Percentiles rank a stretch among this genome's conserved stretches.
These are phyloP conservation scores for Ascochyta rabiei DNA, from an alignment of 2,329 filamentous ascomycete species.

Conservation along the genomic window DNA sequence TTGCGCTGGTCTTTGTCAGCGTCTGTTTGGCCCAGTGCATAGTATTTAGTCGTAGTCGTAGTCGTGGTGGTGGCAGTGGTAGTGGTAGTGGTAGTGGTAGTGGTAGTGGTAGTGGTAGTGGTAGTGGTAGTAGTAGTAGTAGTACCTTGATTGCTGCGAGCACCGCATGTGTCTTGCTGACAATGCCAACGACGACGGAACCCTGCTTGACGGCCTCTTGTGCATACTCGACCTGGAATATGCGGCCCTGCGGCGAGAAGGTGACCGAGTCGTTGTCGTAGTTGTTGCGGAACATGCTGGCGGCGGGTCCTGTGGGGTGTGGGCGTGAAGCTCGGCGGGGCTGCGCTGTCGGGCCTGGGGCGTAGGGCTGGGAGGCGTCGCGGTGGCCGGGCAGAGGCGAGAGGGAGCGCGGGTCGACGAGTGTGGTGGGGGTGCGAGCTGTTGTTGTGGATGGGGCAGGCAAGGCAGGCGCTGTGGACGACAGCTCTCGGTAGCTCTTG, in stretches of 20 bases:
- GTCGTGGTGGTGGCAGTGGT: too few species aligned
- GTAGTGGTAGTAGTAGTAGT: too few species aligned
- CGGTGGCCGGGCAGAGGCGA: not conserved
- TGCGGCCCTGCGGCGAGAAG: slow-evolving; percentile 98
- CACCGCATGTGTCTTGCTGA: slow-evolving; percentile 97
- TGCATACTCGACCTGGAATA: slow-evolving; percentile 99
- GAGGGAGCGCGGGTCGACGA: not conserved
- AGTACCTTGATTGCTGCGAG: slow-evolving; percentile 95
- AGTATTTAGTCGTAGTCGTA: too few species aligned
- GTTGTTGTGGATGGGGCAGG: slow-evolving; percentile 30
- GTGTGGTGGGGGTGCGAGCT: slow-evolving; percentile 18
- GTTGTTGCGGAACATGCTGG: slow-evolving; percentile 97
- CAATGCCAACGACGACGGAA: slow-evolving; percentile 94
- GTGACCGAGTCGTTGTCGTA: slow-evolving; percentile 99
- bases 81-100: too few species aligned
- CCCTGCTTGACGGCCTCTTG: slow-evolving; percentile 99
- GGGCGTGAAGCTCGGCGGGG: slow-evolving; percentile 4
- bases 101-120: too few species aligned
- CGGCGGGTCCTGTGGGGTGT: slow-evolving; percentile 24
- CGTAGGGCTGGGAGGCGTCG: not conserved
- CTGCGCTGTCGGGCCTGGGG: not conserved
- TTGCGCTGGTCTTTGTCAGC: slow-evolving; percentile 73
- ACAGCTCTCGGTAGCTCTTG: slow-evolving; percentile 28
- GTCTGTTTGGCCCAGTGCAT: slow-evolving; percentile 5
- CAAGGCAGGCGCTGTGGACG: slow-evolving; percentile 29